phyloP scores from a whole-genome alignment of 768 basidiomycete genomes.

The Xanthoconium stramineum region DNA sequence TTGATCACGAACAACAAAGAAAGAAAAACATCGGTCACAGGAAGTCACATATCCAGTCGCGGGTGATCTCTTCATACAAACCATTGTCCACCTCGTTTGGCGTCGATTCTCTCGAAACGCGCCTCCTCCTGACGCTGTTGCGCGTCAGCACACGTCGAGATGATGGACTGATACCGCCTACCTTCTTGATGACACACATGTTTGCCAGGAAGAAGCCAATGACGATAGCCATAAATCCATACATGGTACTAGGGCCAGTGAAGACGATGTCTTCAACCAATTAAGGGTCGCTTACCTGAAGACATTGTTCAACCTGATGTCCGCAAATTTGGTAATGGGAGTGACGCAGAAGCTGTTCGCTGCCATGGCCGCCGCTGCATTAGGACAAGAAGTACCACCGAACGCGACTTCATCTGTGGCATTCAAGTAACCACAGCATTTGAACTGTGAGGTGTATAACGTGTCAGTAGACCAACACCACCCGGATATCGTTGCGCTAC shows the following conservation, averaged over 20 bases:
- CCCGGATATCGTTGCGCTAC: constrained; percentile 11
- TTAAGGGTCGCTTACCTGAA: constrained; percentile 62
- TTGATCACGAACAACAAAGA: too few species aligned
- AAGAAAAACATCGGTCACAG: too few species aligned
- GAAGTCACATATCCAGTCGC: too few species aligned
- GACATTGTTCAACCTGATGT: constrained; percentile 70
- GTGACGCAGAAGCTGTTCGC: constrained; percentile 63
- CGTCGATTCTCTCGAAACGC: constrained; percentile 86
- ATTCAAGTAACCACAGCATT: constrained; percentile 85
- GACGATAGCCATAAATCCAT: constrained; percentile 83
- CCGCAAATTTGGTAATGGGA: constrained; percentile 64
- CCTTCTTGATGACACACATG: constrained; percentile 83
- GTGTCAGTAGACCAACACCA: neutral
- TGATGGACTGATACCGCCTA: constrained; percentile 17
- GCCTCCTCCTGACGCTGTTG: constrained; percentile 71
- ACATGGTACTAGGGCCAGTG: constrained; percentile 47
- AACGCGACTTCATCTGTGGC: constrained; percentile 56
- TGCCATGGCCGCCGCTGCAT: constrained; percentile 35
- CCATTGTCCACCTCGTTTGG: constrained; percentile 81
- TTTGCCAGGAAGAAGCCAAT: constrained; percentile 74
- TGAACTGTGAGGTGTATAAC: constrained; percentile 44
- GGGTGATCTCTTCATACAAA: constrained; percentile 69
- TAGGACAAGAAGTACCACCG: constrained; percentile 60
- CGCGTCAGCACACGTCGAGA: constrained; percentile 3
- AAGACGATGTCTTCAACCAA: neutral